Evolutionary conservation across 1,284 basidiomycete species (phyloP), one percentile per base, ranked within the genome.

Genomic region (Psilocybe mexicana): DNA sequence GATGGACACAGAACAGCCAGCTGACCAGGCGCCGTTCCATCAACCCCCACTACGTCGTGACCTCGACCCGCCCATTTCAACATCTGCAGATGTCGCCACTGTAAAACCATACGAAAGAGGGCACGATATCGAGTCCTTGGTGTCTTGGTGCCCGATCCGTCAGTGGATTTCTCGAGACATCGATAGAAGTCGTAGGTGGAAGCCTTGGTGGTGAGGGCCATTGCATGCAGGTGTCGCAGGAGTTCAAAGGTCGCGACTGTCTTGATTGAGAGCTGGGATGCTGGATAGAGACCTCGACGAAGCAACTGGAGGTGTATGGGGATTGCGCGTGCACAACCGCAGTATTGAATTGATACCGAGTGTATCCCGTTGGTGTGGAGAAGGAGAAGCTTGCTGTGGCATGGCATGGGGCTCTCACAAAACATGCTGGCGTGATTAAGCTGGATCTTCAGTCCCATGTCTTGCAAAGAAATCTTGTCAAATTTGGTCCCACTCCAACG

Each of bases 11-110:
- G 1, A 11, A 55, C 24, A 0, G 36, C 36, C 1, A 48, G 30
- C 25, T 55, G 23, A 1, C 53, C 53, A 1, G 2, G 10, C 7
- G 18, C 6, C 12, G 53, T 55, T 18, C 36, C 45, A 2, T 2
- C 24, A 1, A 42, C 45, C 5, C 53, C 53, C 5, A 18, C 1
- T 10, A 23, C n/a, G 28, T 55, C 53, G n/a, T 55, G 18, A 8
- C 35, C 53, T 28, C 53, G 18, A 3, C 53, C 53, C 1, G 36
- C 46, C 11, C 45, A 25, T 25, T 48, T 55, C 14, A 55, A 24
- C 45, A 55, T 24, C 35, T 42, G 8, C 12, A 55, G 36, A 30
- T 55, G 53, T 4, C 45, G 53, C 53, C 53, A 55, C 42, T 43
- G 36, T 2, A 40, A 26, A 3, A 38, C n/a, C 45, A 42, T 47